phyloP scores from a whole-genome alignment of 164 flowering plant species.

The Stephania cephalantha region DNA sequence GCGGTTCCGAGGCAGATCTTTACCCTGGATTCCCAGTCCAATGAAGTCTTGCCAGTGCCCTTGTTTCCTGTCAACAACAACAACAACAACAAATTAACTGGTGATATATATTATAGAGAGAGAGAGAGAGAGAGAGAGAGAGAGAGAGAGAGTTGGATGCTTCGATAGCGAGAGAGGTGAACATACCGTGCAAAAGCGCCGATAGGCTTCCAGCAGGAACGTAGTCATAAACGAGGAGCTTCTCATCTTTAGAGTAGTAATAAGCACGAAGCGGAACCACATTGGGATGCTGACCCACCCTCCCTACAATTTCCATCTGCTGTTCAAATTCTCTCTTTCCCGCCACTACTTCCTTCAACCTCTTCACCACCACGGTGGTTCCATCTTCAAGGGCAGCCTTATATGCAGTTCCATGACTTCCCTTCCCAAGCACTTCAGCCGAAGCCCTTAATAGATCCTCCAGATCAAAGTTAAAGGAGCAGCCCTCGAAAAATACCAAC shows the following conservation, averaged over 20 bases:
- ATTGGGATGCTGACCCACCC: conserved; percentile 60
- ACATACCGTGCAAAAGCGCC: conserved; percentile 76
- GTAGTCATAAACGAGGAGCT: conserved; percentile 86
- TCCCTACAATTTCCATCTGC: conserved; percentile 68
- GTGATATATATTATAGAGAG: no score
- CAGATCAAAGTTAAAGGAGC: conserved; percentile 28
- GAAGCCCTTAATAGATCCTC: conserved; percentile 38
- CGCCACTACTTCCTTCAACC: conserved; percentile 72
- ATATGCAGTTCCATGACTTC: conserved; percentile 83
- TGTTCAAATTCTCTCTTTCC: conserved; percentile 68
- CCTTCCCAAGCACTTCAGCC: conserved; percentile 83
- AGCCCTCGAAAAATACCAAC: conserved; percentile 31
- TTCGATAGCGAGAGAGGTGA: no score
- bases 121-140: no score
- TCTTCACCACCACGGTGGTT: conserved; percentile 76
- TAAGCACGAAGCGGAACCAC: conserved; percentile 81
- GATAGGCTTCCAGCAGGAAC: conserved; percentile 80
- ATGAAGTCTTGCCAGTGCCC: conserved; percentile 63
- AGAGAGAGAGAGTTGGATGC: no score
- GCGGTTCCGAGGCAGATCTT: conserved; percentile 74
- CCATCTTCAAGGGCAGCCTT: conserved; percentile 78
- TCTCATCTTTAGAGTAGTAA: conserved; percentile 80
- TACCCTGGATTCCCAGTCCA: conserved; percentile 69
- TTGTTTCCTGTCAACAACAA: conserved; percentile 77
- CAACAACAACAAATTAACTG: no score